phyloP scores from a whole-genome alignment of 495 filamentous ascomycete species.

The Penicillium simplicissimum region DNA sequence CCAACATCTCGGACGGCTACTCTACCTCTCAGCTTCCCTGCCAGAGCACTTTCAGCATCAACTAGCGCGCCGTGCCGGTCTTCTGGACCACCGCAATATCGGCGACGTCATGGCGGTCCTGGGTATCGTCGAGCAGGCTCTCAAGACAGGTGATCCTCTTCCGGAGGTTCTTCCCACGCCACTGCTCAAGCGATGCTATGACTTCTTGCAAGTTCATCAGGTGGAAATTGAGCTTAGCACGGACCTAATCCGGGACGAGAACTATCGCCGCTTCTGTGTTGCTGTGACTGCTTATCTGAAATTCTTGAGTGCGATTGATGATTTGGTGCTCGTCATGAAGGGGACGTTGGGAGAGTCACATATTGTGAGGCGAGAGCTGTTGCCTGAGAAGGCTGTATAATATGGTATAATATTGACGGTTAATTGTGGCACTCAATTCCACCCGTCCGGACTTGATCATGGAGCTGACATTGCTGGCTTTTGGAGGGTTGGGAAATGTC shows the following conservation, averaged over 20 bases:
- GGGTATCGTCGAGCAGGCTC: slow-evolving; percentile 39
- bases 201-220: slow-evolving; percentile 30
- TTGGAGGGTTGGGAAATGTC: too few species aligned
- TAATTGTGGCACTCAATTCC: too few species aligned
- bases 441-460: too few species aligned
- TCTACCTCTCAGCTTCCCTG: slow-evolving; percentile 37
- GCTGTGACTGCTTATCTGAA: slow-evolving; percentile 40
- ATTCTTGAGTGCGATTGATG: slow-evolving; percentile 41
- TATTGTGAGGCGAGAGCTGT: slow-evolving; percentile 33
- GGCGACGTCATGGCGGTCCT: slow-evolving; percentile 48
- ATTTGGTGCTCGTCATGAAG: slow-evolving; percentile 45
- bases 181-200: slow-evolving; percentile 36
- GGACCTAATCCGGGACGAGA: slow-evolving; percentile 38
- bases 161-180: slow-evolving; percentile 46
- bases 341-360: slow-evolving; percentile 45
- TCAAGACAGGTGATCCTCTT: slow-evolving; percentile 44
- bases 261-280: slow-evolving; percentile 44
- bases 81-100: slow-evolving; percentile 41
- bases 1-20: slow-evolving; percentile 35
- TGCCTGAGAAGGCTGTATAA: slow-evolving; percentile 23
- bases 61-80: slow-evolving; percentile 31
- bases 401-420: too few species aligned
- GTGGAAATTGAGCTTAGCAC: slow-evolving; percentile 26
- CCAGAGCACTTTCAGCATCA: slow-evolving; percentile 32
- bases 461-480: background rate